Conservation (phyloP, 164 flowering plant genomes). For the Akebia trifoliata region DNA sequence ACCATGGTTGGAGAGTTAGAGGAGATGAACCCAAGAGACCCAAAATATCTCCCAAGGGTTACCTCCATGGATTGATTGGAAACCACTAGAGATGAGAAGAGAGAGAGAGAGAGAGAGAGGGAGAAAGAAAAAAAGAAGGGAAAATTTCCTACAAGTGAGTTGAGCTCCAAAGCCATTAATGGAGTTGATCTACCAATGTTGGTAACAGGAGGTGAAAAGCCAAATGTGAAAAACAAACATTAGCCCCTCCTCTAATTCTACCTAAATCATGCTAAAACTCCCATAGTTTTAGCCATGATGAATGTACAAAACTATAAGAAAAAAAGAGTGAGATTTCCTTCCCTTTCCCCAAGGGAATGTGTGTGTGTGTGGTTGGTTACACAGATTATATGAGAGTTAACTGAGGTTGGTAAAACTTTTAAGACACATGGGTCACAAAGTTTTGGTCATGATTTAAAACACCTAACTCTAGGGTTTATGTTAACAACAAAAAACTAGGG, state of each 20-base stretch:
- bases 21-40: conserved; percentile 53
- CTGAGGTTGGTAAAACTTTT: conserved; percentile 13
- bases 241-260: conserved; percentile 25
- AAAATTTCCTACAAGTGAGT: conserved; percentile 8
- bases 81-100: not conserved
- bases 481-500: not conserved
- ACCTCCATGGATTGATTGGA: conserved; percentile 19
- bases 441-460: conserved; percentile 12
- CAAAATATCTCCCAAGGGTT: conserved; percentile 59
- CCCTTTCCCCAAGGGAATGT: conserved; percentile 44
- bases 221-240: conserved; percentile 25
- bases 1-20: conserved; percentile 65
- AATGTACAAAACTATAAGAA: conserved; percentile 32
- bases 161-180: conserved; percentile 28
- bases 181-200: conserved; percentile 33
- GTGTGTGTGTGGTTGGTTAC: conserved; percentile 15
- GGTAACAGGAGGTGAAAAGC: conserved; percentile 20
- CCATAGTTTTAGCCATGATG: conserved; percentile 38
- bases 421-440: conserved; percentile 9
- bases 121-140: not conserved
- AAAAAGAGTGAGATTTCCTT: conserved; percentile 3
- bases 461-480: conserved; percentile 2
- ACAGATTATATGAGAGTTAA: conserved; percentile 14
- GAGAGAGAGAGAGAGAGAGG: not conserved
- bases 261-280: conserved; percentile 34